Base-by-base conservation (phyloP, 2,329 filamentous ascomycete species). In the Epichloe hybrida region DNA sequence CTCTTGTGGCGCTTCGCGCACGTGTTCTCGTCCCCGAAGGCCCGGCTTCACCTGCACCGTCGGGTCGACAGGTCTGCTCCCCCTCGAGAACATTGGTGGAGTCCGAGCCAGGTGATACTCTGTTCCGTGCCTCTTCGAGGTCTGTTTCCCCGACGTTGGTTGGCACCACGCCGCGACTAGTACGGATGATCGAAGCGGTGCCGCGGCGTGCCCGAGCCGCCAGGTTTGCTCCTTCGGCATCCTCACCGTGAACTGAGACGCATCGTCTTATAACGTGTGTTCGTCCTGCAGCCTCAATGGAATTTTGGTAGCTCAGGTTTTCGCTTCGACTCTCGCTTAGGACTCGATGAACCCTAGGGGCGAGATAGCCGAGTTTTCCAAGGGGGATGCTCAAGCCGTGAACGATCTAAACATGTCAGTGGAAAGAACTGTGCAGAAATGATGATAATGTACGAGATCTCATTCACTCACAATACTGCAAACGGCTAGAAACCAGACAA, bases 401-500 rank as follows among this genome's bases (percentile, higher is more conserved):
- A 3, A 93, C 83, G 40, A 90, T 69, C 64, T 66, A 12, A 12
- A 15, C 34, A 5, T 6, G 39, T 49, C 37, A 49, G 39, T 17
- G 39, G 23, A 5, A 0, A 36, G 9, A 27, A 1, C 27, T 31
- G 27, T 31, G 27, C 27, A 31, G n/a, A 31, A 81, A 37, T 27
- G 15, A 13, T 15, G 2, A 27, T 15, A 43, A 5, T 12, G 41
- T n/a, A 27, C 21, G 40, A 13, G 13, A 20, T 5, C 5, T 5
- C 40, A 12, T n/a, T n/a, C 37, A 73, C 82, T 74, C 69, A 89
- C 85, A 53, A 95, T 83, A 56, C 86, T 93, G 67, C 86, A 91
- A 20, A 93, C 80, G 8, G 80, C 76, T 48, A 95, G 67, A 60
- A 95, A 95, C 89, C 89, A 95, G 17, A 95, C 83, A 0, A 95